Evolutionary conservation across 1,284 basidiomycete species (phyloP).

Genomic region (Amylostereum chailletii): DNA sequence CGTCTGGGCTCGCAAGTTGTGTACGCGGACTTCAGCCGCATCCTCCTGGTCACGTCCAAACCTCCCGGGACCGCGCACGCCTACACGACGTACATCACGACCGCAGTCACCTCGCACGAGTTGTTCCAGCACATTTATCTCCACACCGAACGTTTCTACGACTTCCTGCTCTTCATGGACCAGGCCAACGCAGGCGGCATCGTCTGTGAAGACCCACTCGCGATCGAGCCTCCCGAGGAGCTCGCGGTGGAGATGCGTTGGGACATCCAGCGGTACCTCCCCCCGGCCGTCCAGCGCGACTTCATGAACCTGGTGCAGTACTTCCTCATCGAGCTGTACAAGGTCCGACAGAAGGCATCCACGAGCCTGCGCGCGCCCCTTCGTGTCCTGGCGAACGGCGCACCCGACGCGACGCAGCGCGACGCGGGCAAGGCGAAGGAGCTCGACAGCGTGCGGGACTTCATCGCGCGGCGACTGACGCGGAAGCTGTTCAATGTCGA

Average conservation of each 20-base stretch:
- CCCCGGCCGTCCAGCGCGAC: conserved; percentile 72
- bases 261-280: conserved; percentile 93
- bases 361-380: conserved; percentile 63
- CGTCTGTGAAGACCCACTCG: conserved; percentile 71
- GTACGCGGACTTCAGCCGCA: conserved; percentile 90
- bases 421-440: conserved; percentile 69
- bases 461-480: conserved; percentile 77
- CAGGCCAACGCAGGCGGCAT: conserved; percentile 89
- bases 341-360: conserved; percentile 62
- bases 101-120: conserved; percentile 90
- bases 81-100: conserved; percentile 91
- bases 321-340: conserved; percentile 85
- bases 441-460: conserved; percentile 57
- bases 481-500: conserved; percentile 78
- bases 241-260: conserved; percentile 83
- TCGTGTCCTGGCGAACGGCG: conserved; percentile 62
- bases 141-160: conserved; percentile 86
- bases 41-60: conserved; percentile 91
- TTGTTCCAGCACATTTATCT: conserved; percentile 92
- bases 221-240: conserved; percentile 57
- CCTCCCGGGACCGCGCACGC: conserved; percentile 93
- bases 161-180: conserved; percentile 95
- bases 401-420: conserved; percentile 53
- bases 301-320: conserved; percentile 73
- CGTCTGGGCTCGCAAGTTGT: conserved; percentile 90